Percentiles rank a stretch among this genome's conserved stretches.
Conservation (phyloP, 2,329 filamentous ascomycete species). For the Cytospora schulzeri region DNA sequence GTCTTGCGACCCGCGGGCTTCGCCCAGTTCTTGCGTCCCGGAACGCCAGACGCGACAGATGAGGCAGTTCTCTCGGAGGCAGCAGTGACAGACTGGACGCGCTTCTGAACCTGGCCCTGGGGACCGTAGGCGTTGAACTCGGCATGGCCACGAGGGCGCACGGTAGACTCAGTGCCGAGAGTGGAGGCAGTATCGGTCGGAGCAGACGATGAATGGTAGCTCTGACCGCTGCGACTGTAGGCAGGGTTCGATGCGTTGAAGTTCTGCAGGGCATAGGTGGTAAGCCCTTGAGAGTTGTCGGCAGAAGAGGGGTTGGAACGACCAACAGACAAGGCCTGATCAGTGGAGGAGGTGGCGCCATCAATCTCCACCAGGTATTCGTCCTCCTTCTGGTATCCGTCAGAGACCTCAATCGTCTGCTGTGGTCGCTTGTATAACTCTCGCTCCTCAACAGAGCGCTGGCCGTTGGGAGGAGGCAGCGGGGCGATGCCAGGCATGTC, state of each 20-base stretch:
- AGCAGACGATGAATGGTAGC: constrained; percentile 21
- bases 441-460: not conserved
- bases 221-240: not conserved
- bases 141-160: not conserved
- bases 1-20: constrained; percentile 27
- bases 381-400: not conserved
- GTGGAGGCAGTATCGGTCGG: constrained; percentile 13
- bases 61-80: constrained; percentile 16
- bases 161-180: not conserved
- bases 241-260: not conserved
- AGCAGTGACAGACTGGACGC: constrained; percentile 4
- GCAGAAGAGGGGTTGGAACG: not conserved
- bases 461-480: constrained; percentile 18
- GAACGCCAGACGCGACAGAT: not conserved
- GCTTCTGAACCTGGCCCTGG: constrained; percentile 28
- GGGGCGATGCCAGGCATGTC: constrained; percentile 8
- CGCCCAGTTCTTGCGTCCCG: constrained; percentile 28
- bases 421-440: not conserved
- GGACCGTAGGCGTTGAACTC: constrained; percentile 32
- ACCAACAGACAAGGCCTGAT: not conserved
- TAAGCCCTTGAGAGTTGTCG: not conserved
- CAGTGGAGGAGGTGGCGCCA: not conserved
- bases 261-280: constrained; percentile 1
- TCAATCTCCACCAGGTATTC: not conserved
- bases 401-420: not conserved